Percentiles rank a stretch among this genome's conserved stretches.
These are phyloP conservation scores for Epichloe baconii DNA, from an alignment of 2,329 filamentous ascomycete species.

Conservation along the genomic window DNA sequence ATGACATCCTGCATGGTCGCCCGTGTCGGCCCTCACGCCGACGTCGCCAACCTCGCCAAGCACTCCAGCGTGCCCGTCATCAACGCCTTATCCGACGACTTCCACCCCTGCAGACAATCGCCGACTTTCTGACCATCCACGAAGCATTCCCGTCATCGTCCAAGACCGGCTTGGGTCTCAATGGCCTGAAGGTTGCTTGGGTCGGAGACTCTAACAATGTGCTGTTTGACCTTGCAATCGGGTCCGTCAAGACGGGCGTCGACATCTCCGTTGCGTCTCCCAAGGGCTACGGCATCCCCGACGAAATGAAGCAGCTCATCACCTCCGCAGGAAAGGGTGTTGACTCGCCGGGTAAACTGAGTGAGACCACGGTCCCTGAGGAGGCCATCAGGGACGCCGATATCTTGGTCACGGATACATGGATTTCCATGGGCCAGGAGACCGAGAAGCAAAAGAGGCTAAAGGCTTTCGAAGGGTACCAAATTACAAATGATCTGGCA, in stretches of 20 bases:
- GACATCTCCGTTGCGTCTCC: slow-evolving; percentile 81
- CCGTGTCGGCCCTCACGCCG: slow-evolving; percentile 64
- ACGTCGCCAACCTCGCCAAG: slow-evolving; percentile 57
- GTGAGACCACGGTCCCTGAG: slow-evolving; percentile 67
- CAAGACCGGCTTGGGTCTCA: slow-evolving; percentile 47
- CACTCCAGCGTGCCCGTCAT: slow-evolving; percentile 70
- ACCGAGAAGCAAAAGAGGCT: slow-evolving; percentile 65
- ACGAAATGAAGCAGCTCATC: slow-evolving; percentile 62
- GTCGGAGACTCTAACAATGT: slow-evolving; percentile 96
- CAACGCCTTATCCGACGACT: slow-evolving; percentile 79
- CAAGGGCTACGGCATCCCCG: slow-evolving; percentile 68
- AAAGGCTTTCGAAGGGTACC: slow-evolving; percentile 74
- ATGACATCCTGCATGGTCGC: slow-evolving; percentile 79
- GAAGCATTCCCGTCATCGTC: slow-evolving; percentile 54
- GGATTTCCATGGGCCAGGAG: slow-evolving; percentile 98
- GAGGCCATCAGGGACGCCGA: slow-evolving; percentile 78
- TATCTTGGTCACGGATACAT: slow-evolving; percentile 90
- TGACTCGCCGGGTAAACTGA: slow-evolving; percentile 49
- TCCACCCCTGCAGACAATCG: slow-evolving; percentile 86
- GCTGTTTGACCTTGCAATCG: slow-evolving; percentile 83
- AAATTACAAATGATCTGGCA: slow-evolving; percentile 79
- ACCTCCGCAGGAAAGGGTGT: slow-evolving; percentile 44
- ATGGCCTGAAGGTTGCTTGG: slow-evolving; percentile 88
- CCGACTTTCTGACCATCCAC: slow-evolving; percentile 83
- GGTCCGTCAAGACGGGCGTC: slow-evolving; percentile 74